phyloP scores from a whole-genome alignment of 352 stramenopile genomes.

The Pythium vanterpoolii region DNA sequence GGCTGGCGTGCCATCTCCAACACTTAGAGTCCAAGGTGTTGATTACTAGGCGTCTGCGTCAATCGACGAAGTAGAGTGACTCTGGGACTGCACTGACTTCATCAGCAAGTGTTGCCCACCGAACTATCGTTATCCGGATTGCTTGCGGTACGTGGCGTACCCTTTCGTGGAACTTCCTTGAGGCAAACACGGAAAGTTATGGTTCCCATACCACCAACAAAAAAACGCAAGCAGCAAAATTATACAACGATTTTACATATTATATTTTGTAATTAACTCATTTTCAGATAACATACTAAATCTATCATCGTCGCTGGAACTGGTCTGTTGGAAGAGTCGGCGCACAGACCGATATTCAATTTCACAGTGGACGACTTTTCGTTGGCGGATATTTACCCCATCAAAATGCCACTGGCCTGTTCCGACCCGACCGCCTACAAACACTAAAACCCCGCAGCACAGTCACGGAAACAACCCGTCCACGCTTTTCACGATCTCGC shows the following conservation, averaged over 20 bases:
- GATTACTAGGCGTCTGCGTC: too few species aligned
- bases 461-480: neutral
- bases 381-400: neutral
- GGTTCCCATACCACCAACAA: slow-evolving; percentile 7
- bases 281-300: neutral
- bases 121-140: too few species aligned
- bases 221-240: neutral
- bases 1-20: too few species aligned
- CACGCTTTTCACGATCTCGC: slow-evolving; percentile 4
- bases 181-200: neutral
- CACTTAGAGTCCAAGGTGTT: too few species aligned
- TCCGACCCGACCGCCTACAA: neutral
- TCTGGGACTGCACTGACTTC: too few species aligned
- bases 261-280: neutral
- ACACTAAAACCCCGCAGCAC: neutral
- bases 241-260: neutral
- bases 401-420: neutral
- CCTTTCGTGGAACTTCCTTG: too few species aligned
- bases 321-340: slow-evolving; percentile 4
- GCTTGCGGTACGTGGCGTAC: too few species aligned
- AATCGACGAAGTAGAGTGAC: too few species aligned
- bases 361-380: neutral
- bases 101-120: too few species aligned
- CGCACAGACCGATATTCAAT: neutral
- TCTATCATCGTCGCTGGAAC: neutral